Evolutionary conservation across 768 basidiomycete species (phyloP).

Genomic region (Termitomyces titanicus): DNA sequence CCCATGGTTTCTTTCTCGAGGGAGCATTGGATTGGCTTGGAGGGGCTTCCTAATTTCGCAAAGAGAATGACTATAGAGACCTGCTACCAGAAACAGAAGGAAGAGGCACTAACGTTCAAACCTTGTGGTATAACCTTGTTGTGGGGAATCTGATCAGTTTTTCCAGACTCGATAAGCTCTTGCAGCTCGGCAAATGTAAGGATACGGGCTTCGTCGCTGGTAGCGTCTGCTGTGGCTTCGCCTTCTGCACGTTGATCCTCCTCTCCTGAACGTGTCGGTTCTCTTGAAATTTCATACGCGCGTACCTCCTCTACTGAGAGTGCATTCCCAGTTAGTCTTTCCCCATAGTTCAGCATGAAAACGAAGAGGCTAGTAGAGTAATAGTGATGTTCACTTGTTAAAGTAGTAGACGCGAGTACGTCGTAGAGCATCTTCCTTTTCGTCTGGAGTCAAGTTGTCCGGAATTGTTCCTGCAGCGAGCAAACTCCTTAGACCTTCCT

Average conservation of each 20-base stretch:
- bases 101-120: constrained; percentile 50
- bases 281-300: constrained; percentile 26
- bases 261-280: not conserved
- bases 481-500: constrained; percentile 68
- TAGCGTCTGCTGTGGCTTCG: not conserved
- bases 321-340: constrained; percentile 36
- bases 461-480: constrained; percentile 38
- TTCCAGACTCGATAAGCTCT: constrained; percentile 66
- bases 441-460: constrained; percentile 29
- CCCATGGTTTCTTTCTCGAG: constrained; percentile 69
- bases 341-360: not conserved
- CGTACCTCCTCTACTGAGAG: constrained; percentile 40
- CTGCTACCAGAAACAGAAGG: not conserved
- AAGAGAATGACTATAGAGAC: not conserved
- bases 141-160: constrained; percentile 71
- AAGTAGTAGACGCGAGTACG: constrained; percentile 70
- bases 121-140: constrained; percentile 69
- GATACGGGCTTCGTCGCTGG: constrained; percentile 32
- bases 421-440: constrained; percentile 44
- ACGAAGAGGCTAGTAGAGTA: not conserved
- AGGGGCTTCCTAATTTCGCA: constrained; percentile 39
- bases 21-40: constrained; percentile 54
- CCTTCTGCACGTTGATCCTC: not conserved
- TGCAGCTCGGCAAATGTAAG: constrained; percentile 69
- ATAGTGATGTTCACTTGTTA: constrained; percentile 42